Conservation (phyloP, 1,139 yeast species). For the Scheffersomyces insectosa region DNA sequence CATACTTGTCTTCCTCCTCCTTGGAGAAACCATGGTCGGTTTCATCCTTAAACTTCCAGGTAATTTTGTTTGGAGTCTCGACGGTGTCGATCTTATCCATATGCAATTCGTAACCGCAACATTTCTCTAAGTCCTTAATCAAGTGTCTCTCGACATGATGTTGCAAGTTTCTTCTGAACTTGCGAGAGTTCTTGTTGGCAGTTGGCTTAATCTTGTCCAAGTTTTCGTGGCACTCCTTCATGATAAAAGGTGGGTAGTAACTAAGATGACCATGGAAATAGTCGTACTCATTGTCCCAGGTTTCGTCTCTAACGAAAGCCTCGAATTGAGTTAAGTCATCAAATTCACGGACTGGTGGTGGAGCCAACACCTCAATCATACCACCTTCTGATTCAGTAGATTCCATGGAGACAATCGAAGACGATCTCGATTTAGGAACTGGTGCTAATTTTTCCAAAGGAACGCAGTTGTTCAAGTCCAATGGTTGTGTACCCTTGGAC, state of each 20-base stretch:
- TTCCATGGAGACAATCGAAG: slow-evolving; percentile 32
- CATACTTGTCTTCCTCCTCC: slow-evolving; percentile 43
- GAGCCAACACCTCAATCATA: slow-evolving; percentile 27
- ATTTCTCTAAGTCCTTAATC: slow-evolving; percentile 62
- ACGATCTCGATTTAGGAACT: slow-evolving; percentile 33
- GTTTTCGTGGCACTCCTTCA: slow-evolving; percentile 67
- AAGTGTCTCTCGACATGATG: slow-evolving; percentile 75
- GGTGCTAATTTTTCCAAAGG: slow-evolving; percentile 41
- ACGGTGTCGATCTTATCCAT: slow-evolving; percentile 51
- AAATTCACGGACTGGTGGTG: slow-evolving; percentile 52
- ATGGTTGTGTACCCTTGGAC: slow-evolving; percentile 11
- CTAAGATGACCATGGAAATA: slow-evolving; percentile 65
- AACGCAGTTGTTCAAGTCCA: slow-evolving; percentile 43
- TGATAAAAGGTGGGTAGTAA: slow-evolving; percentile 72
- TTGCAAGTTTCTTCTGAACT: slow-evolving; percentile 71
- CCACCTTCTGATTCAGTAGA: slow-evolving; percentile 34
- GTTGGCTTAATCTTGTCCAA: slow-evolving; percentile 74
- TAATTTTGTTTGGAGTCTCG: slow-evolving; percentile 41
- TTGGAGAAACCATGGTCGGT: slow-evolving; percentile 55
- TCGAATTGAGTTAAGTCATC: slow-evolving; percentile 67
- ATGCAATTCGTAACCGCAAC: slow-evolving; percentile 58
- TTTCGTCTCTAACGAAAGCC: slow-evolving; percentile 65
- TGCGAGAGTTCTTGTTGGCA: slow-evolving; percentile 68
- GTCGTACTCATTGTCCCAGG: slow-evolving; percentile 75
- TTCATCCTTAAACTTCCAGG: slow-evolving; percentile 57